phyloP scores from a whole-genome alignment of 2,329 filamentous ascomycete genomes.

The Cucurbitaria berberidis region DNA sequence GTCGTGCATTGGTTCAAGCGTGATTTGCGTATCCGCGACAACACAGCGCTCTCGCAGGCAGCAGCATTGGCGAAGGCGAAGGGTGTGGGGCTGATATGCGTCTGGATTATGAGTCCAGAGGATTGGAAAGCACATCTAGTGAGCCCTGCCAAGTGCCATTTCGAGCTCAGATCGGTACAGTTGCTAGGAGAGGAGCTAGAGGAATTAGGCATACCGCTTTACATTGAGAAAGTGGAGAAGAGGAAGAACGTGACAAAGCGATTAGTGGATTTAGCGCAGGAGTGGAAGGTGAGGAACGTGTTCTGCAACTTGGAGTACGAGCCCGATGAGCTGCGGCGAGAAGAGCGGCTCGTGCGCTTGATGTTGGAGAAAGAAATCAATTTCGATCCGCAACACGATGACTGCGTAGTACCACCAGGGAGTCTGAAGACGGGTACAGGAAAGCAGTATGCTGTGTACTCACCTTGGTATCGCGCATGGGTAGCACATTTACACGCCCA shows the following conservation, averaged over 20 bases:
- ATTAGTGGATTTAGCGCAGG: constrained; percentile 68
- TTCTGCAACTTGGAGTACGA: constrained; percentile 91
- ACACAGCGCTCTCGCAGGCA: constrained; percentile 72
- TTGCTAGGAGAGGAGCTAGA: constrained; percentile 70
- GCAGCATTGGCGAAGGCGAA: constrained; percentile 69
- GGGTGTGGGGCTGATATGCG: constrained; percentile 73
- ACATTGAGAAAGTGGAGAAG: constrained; percentile 73
- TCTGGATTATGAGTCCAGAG: constrained; percentile 83
- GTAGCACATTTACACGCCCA: constrained; percentile 73
- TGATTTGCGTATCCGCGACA: constrained; percentile 77
- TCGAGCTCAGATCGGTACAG: constrained; percentile 74
- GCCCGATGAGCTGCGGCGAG: constrained; percentile 83
- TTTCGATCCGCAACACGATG: constrained; percentile 78
- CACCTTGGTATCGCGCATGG: constrained; percentile 82
- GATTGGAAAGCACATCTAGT: constrained; percentile 83
- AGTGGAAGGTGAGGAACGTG: constrained; percentile 77
- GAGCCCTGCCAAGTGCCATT: constrained; percentile 76
- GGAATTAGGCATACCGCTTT: constrained; percentile 76
- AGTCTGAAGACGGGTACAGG: constrained; percentile 69
- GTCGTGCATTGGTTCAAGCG: constrained; percentile 92
- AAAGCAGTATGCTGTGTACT: constrained; percentile 83
- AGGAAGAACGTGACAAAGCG: constrained; percentile 66
- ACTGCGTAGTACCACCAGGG: constrained; percentile 80
- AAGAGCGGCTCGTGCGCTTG: constrained; percentile 68
- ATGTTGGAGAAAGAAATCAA: constrained; percentile 69